Evolutionary conservation across 805 yeast species (phyloP), one percentile per base, ranked within the genome.

Genomic region (Kuraishia piskuri): DNA sequence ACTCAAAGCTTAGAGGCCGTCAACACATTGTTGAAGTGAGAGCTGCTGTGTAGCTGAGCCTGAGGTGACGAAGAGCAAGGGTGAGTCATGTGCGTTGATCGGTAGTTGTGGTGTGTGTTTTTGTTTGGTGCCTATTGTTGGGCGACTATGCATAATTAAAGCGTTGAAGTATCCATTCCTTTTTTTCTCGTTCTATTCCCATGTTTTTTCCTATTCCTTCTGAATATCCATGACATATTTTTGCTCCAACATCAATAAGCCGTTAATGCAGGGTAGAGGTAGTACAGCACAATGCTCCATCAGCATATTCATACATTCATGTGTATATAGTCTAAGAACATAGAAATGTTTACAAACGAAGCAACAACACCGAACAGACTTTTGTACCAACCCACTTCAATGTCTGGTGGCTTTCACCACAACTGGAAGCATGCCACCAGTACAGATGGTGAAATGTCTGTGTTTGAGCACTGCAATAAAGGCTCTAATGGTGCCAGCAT

Each of bases 351-450:
- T 8, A 31, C 9, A 31, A 6, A 31, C 9, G 3, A 31, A 31
- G 17, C 9, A 10, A 6, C 9, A 31, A 31, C n/a, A 31, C 17
- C 4, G 14, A 12, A n/a, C 17, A 8, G 9, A 3, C 17, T n/a
- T 12, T 31, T 31, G 14, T n/a, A 31, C 17, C 14, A 14, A 31
- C 14, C 17, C 40, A 31, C 21, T 17, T 20, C 48, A 17, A 10
- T 56, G 44, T 57, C 67, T 63, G 31, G 64, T 60, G 8, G 66
- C 84, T 60, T 77, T 78, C 22, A 83, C 74, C 2, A 82, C 79
- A 26, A 79, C 70, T 2, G 84, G 83, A 14, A 83, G 78, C 73
- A 82, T 76, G n/a, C 85, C 84, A 7, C 88, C 87, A 1, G 88
- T 82, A 31, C 82, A 76, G 48, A 83, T 75, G 22, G 81, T 73